Base-by-base conservation (phyloP, 106 monocot species). In the Triglochin maritima region DNA sequence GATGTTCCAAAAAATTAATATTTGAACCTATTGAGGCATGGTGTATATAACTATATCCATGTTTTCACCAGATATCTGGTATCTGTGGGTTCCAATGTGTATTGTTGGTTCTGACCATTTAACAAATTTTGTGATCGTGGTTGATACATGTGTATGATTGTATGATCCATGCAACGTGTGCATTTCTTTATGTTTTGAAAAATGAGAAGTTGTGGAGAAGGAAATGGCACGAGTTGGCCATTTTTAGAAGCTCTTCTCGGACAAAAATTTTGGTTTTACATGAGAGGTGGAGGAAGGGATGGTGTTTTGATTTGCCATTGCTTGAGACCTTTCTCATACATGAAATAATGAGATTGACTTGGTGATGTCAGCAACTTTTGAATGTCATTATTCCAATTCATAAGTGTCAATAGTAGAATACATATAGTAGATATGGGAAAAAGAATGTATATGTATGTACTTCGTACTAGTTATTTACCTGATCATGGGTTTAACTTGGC, bases 211-310 rank as follows among this genome's bases (percentile, higher is more conserved):
- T 9, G 65, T 16, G 65, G 65, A 65, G 65, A 66, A 66, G 49
- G 50, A 66, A 66, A 66, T 66, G 65, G 65, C 41, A 49, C 17
- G 65, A 63, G 12, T 8, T 13, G 2, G 13, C 65, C 65, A 66
- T 66, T 66, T 64, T 66, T 66, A 66, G 65, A 66, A 66, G 65
- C 47, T 51, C 49, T 66, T 66, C 49, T 66, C 65, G 17, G 14
- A 66, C 50, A 66, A 5, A 49, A 63, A 13, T 0, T 0, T 9
- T 5, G 9, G 17, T 60, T 60, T 9, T 3, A 3, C 9, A 14
- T 64, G 47, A 47, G 47, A 48, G 50, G 65, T 5, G 14, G 65
- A 50, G n/a, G 50, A 66, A 66, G 65, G 50, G 50, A 49, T 51
- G 65, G 65, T 8, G 17, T 50, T 10, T 17, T 48, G 10, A 4